Evolutionary conservation across 768 basidiomycete species (phyloP).

Genomic region (Cystofilobasidium ferigula): DNA sequence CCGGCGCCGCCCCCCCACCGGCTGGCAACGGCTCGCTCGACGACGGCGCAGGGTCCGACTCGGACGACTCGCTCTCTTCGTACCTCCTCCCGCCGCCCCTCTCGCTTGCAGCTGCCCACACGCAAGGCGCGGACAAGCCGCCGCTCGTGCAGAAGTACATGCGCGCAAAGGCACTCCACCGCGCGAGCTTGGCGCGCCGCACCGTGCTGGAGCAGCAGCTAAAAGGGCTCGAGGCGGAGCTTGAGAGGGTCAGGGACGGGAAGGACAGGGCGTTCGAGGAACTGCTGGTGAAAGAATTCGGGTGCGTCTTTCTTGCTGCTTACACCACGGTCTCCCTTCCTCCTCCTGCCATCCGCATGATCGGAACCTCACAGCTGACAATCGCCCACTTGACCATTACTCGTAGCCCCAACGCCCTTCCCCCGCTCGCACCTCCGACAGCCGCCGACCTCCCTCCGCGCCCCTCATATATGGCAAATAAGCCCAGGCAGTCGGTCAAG

Average conservation of each 20-base stretch:
- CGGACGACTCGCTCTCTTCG: constrained; percentile 19
- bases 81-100: background rate
- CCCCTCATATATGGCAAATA: too few relatives aligned
- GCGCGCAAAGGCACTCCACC: constrained; percentile 14
- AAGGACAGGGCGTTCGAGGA: constrained; percentile 20
- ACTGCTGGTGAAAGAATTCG: constrained; percentile 4
- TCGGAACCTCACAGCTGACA: too few relatives aligned
- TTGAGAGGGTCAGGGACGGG: background rate
- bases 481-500: too few relatives aligned
- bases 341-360: too few relatives aligned
- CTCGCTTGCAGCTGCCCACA: background rate
- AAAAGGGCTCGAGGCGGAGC: constrained; percentile 3
- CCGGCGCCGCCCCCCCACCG: background rate
- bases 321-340: too few relatives aligned
- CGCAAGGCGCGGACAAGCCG: background rate
- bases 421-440: too few relatives aligned
- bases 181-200: background rate
- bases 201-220: constrained; percentile 11
- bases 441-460: too few relatives aligned
- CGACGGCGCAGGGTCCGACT: constrained; percentile 12
- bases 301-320: too few relatives aligned
- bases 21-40: background rate
- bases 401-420: too few relatives aligned
- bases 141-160: constrained; percentile 9
- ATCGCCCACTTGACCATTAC: too few relatives aligned